phyloP scores from a whole-genome alignment of 2,329 filamentous ascomycete genomes.

The Ploettnerulaceae sp. region DNA sequence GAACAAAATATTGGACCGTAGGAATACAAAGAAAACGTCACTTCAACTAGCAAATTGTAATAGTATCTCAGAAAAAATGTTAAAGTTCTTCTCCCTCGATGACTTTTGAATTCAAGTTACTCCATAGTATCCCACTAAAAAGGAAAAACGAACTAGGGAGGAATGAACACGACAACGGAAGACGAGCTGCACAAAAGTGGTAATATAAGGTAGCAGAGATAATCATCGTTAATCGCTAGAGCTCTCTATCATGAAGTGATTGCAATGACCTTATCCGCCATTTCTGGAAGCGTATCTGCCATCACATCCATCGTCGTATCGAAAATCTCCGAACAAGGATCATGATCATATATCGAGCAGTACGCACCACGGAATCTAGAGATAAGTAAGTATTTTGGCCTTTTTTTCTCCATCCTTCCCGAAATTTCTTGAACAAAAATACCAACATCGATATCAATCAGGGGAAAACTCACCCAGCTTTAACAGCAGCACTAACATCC shows the following conservation, averaged over 20 bases:
- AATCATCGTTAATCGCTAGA: background rate
- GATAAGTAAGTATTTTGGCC: too few species aligned
- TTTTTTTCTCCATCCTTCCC: background rate
- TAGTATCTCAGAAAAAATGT: too few species aligned
- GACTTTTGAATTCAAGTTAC: too few species aligned
- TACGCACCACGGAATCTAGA: slow-evolving; percentile 46
- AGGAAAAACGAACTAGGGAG: too few species aligned
- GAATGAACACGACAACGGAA: background rate
- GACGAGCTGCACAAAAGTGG: background rate
- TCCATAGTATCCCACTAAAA: too few species aligned
- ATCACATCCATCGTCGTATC: slow-evolving; percentile 46
- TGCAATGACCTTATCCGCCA: slow-evolving; percentile 40
- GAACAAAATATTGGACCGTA: too few species aligned
- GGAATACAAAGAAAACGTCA: too few species aligned
- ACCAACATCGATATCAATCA: background rate
- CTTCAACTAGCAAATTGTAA: too few species aligned
- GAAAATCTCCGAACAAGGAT: slow-evolving; percentile 46
- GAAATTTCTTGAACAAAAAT: background rate
- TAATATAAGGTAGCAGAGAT: too few species aligned
- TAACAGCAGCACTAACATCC: slow-evolving; percentile 50
- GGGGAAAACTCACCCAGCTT: slow-evolving; percentile 34
- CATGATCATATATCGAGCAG: slow-evolving; percentile 48
- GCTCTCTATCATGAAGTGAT: background rate
- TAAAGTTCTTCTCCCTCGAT: too few species aligned
- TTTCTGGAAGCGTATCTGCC: slow-evolving; percentile 41